Conservation (phyloP, 345 rosid species). For the Turritis glabra region DNA sequence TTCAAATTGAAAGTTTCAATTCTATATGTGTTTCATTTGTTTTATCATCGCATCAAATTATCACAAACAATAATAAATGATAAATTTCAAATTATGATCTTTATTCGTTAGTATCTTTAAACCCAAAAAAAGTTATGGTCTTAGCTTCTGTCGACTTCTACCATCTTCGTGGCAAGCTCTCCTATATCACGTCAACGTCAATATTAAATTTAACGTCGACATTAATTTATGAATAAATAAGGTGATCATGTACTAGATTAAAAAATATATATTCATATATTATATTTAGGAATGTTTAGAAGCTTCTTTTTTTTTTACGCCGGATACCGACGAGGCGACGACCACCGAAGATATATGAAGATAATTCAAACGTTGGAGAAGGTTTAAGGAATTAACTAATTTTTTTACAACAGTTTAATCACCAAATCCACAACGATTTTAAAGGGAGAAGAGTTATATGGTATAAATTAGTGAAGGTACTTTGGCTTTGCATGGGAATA, state of each 20-base stretch:
- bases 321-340: constrained; percentile 21
- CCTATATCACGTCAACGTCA: constrained; percentile 10
- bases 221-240: constrained; percentile 13
- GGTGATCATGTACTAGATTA: background rate
- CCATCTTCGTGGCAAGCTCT: constrained; percentile 33
- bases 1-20: background rate
- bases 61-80: background rate
- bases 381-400: background rate
- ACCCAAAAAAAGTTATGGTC: background rate
- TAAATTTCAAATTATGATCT: background rate
- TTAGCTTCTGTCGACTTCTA: constrained; percentile 25
- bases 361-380: constrained; percentile 8
- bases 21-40: background rate
- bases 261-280: background rate
- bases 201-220: background rate
- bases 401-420: background rate
- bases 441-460: background rate
- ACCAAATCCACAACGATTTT: background rate
- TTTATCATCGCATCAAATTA: background rate
- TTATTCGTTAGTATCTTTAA: background rate
- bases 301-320: background rate
- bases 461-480: background rate
- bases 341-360: background rate
- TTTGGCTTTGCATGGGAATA: constrained; percentile 1
- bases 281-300: constrained; percentile 5